Percentiles rank a stretch among this genome's conserved stretches.
phyloP scores from a whole-genome alignment of 768 basidiomycete species.

The Collybiopsis confluens region DNA sequence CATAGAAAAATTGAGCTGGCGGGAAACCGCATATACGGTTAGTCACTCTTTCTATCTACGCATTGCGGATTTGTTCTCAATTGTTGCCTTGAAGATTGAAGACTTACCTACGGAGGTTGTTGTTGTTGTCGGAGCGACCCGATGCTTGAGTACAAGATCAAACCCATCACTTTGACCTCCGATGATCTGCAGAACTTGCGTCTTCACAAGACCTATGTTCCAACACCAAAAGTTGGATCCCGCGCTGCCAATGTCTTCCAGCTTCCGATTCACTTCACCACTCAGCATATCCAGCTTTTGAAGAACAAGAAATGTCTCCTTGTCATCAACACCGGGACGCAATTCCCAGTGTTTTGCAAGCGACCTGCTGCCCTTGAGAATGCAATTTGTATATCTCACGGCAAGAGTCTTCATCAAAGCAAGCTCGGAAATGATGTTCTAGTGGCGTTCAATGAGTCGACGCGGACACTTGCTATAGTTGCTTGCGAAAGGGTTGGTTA shows the following conservation, averaged over 20 bases:
- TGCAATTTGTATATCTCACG: conserved; percentile 20
- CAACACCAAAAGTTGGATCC: conserved; percentile 22
- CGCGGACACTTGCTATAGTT: conserved; percentile 43
- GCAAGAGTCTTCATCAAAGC: conserved; percentile 36
- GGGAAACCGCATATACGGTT: too few relatives aligned
- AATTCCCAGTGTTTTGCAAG: conserved; percentile 38
- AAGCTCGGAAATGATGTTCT: conserved; percentile 43
- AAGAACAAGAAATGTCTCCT: conserved; percentile 35
- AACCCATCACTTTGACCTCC: conserved; percentile 17
- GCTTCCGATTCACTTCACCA: conserved; percentile 15
- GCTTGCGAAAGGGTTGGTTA: conserved; percentile 34
- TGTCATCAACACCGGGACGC: conserved; percentile 30
- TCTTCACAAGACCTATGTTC: conserved; percentile 27
- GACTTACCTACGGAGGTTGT: neutral
- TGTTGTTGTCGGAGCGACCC: conserved; percentile 13
- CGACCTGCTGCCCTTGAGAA: conserved; percentile 22
- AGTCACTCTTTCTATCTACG: too few relatives aligned
- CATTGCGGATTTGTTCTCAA: too few relatives aligned
- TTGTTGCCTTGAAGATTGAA: neutral
- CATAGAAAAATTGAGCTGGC: too few relatives aligned
- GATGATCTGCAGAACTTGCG: conserved; percentile 33
- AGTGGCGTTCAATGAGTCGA: conserved; percentile 49
- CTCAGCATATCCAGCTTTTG: conserved; percentile 35
- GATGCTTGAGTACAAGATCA: conserved; percentile 22
- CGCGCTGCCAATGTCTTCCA: conserved; percentile 22